phyloP scores from a whole-genome alignment of 495 filamentous ascomycete genomes.

The Tuber melanosporum region DNA sequence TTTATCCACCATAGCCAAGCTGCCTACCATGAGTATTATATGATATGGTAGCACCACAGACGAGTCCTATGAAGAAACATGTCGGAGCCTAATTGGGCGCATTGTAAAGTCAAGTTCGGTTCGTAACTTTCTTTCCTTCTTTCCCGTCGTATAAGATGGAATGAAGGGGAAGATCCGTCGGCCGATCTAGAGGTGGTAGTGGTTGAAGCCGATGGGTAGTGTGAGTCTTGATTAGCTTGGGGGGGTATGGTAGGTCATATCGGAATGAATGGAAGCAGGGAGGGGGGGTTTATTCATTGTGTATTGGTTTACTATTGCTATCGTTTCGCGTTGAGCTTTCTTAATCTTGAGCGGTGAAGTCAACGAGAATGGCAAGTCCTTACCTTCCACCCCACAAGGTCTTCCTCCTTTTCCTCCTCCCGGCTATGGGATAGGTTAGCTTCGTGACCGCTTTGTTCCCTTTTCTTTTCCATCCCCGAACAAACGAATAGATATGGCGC shows the following conservation, averaged over 20 bases:
- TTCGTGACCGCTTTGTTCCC: neutral
- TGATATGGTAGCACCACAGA: neutral
- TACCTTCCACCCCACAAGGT: neutral
- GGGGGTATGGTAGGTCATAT: neutral
- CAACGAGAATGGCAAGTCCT: neutral
- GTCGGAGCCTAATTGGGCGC: neutral
- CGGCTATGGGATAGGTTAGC: neutral
- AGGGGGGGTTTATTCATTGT: neutral
- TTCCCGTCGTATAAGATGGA: neutral
- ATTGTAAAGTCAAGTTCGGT: neutral
- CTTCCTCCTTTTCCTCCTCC: neutral
- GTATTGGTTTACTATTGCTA: neutral
- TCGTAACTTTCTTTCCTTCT: neutral
- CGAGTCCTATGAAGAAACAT: conserved; percentile 3
- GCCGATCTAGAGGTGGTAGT: neutral
- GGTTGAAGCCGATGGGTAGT: neutral
- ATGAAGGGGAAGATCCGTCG: neutral
- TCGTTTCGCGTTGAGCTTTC: neutral
- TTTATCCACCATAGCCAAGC: neutral
- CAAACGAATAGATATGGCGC: neutral
- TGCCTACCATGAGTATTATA: neutral
- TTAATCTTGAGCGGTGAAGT: neutral
- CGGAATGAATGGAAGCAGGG: neutral
- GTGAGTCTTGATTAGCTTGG: neutral
- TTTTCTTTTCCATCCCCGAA: neutral